Evolutionary conservation across 768 basidiomycete species (phyloP).

Genomic region (Botryobasidium botryosum): DNA sequence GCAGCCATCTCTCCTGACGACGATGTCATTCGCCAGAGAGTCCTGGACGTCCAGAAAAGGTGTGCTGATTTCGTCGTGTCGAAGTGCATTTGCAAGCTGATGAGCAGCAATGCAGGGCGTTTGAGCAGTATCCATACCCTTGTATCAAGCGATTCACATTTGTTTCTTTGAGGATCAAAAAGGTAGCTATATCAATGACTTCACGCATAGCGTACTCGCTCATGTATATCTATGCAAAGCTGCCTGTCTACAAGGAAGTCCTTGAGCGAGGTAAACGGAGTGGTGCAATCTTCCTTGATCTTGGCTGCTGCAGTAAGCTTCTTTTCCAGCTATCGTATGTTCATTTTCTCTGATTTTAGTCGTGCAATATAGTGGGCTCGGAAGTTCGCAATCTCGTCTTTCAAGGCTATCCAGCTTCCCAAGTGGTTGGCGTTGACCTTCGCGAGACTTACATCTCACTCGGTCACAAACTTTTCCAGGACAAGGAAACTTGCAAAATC

Average conservation of each 20-base stretch:
- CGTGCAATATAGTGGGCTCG: slow-evolving; percentile 17
- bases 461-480: slow-evolving; percentile 19
- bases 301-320: slow-evolving; percentile 22
- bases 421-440: slow-evolving; percentile 19
- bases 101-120: too few relatives aligned
- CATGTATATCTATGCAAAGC: too few relatives aligned
- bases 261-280: slow-evolving; percentile 16
- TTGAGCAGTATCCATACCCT: neutral
- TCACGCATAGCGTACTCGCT: too few relatives aligned
- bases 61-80: too few relatives aligned
- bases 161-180: slow-evolving; percentile 12
- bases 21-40: too few relatives aligned
- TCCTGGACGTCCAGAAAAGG: too few relatives aligned
- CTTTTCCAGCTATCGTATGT: neutral
- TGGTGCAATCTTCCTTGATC: slow-evolving; percentile 17
- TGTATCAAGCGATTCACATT: neutral
- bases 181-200: too few relatives aligned
- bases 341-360: neutral
- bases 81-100: too few relatives aligned
- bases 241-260: slow-evolving; percentile 16
- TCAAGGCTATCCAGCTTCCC: slow-evolving; percentile 19
- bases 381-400: slow-evolving; percentile 21
- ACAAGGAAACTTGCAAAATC: slow-evolving; percentile 15
- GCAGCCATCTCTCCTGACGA: too few relatives aligned
- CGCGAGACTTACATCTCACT: slow-evolving; percentile 19